Percentiles rank a stretch among this genome's conserved stretches.
These are phyloP conservation scores for Fomes fomentarius DNA, from an alignment of 1,284 basidiomycete genomes.

Conservation along the genomic window DNA sequence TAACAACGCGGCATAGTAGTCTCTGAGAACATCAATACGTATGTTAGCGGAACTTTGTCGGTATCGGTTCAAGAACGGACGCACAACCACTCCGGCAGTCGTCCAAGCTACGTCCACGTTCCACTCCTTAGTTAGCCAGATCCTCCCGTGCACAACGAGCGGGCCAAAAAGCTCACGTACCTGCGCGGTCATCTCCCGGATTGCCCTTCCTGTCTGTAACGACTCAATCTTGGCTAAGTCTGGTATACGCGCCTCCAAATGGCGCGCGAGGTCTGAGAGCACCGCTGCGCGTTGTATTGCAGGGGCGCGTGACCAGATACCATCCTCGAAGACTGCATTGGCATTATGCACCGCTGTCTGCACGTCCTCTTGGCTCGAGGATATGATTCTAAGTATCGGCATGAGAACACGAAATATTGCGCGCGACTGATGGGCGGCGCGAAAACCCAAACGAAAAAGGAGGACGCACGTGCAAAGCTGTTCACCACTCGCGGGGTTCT, in stretches of 20 bases:
- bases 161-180: no score
- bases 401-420: no score
- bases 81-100: constrained; percentile 83
- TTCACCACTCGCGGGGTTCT: constrained; percentile 70
- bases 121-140: no score
- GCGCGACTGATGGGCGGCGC: no score
- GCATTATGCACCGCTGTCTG: constrained; percentile 54
- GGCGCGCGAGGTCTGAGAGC: constrained; percentile 65
- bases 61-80: constrained; percentile 32
- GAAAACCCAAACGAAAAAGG: background rate
- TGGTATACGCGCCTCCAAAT: constrained; percentile 56
- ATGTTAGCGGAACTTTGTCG: no score
- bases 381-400: constrained; percentile 7
- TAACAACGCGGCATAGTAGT: constrained; percentile 76
- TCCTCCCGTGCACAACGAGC: no score
- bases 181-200: constrained; percentile 80
- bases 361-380: constrained; percentile 51
- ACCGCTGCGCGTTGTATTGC: constrained; percentile 61
- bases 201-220: constrained; percentile 73
- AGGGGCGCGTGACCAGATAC: constrained; percentile 70
- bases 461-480: constrained; percentile 57
- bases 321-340: constrained; percentile 60
- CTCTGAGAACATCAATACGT: no score
- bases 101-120: constrained; percentile 41
- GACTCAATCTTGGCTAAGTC: constrained; percentile 72